phyloP scores from a whole-genome alignment of 1,284 basidiomycete genomes.

The Puccinia polysora region DNA sequence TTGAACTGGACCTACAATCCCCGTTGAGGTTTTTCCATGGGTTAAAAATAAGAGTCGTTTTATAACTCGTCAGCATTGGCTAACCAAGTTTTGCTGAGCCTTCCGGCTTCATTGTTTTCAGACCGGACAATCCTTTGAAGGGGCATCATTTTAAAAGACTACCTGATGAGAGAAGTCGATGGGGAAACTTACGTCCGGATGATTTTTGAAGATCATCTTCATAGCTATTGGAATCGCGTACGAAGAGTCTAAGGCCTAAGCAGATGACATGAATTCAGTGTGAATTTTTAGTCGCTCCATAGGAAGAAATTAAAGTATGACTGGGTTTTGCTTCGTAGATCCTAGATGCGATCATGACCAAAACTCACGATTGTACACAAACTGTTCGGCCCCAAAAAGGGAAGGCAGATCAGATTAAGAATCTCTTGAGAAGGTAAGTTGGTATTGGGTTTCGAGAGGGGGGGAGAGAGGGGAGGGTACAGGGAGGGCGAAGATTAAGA shows the following conservation, averaged over 20 bases:
- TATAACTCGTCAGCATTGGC: too few species aligned
- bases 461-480: neutral
- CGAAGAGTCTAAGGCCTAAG: slow-evolving; percentile 53
- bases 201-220: slow-evolving; percentile 67
- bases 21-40: neutral
- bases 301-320: neutral
- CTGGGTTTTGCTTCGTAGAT: neutral
- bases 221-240: slow-evolving; percentile 64
- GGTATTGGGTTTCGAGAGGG: too few species aligned
- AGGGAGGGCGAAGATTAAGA: too few species aligned
- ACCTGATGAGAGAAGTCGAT: too few species aligned
- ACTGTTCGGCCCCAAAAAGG: neutral
- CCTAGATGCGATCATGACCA: neutral
- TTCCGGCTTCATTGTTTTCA: too few species aligned
- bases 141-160: too few species aligned
- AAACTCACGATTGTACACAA: slow-evolving; percentile 16
- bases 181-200: slow-evolving; percentile 61
- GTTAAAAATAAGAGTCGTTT: neutral
- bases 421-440: neutral
- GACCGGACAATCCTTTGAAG: too few species aligned
- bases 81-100: too few species aligned
- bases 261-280: neutral
- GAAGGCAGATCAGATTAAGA: neutral
- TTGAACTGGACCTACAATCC: slow-evolving; percentile 63
- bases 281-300: neutral